phyloP scores from a whole-genome alignment of 768 basidiomycete species.

The Boletus huronensis region DNA sequence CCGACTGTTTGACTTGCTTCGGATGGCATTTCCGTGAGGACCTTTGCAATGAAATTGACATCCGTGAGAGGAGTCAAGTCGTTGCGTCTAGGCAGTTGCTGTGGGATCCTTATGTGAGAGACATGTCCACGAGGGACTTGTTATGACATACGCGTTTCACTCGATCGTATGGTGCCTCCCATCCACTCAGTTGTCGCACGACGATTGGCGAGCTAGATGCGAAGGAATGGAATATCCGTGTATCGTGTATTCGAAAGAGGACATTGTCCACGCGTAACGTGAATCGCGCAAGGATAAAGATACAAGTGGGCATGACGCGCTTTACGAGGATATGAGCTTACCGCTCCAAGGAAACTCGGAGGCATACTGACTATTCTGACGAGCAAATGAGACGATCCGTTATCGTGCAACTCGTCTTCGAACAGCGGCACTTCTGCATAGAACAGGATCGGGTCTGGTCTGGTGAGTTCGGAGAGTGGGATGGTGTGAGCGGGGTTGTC shows the following conservation, averaged over 20 bases:
- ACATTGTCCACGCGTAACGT: constrained; percentile 95
- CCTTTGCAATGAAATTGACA: constrained; percentile 73
- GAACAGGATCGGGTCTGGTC: constrained; percentile 95
- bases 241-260: constrained; percentile 86
- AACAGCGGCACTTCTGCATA: constrained; percentile 94
- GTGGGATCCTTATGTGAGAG: background rate
- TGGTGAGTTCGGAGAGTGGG: constrained; percentile 79
- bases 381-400: constrained; percentile 81
- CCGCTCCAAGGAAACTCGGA: background rate
- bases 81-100: constrained; percentile 68
- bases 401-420: constrained; percentile 97
- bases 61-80: constrained; percentile 91
- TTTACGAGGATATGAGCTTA: constrained; percentile 29
- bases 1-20: constrained; percentile 56
- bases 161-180: constrained; percentile 85
- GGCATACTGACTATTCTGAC: constrained; percentile 74
- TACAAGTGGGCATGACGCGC: constrained; percentile 96
- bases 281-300: constrained; percentile 88
- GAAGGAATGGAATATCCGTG: constrained; percentile 87
- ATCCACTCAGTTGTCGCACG: constrained; percentile 79
- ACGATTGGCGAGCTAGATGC: constrained; percentile 54
- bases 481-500: constrained; percentile 61
- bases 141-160: constrained; percentile 62
- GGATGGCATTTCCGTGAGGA: constrained; percentile 59
- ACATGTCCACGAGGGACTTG: background rate